Conservation (phyloP, 495 filamentous ascomycete species). For the Talaromyces proteolyticus region DNA sequence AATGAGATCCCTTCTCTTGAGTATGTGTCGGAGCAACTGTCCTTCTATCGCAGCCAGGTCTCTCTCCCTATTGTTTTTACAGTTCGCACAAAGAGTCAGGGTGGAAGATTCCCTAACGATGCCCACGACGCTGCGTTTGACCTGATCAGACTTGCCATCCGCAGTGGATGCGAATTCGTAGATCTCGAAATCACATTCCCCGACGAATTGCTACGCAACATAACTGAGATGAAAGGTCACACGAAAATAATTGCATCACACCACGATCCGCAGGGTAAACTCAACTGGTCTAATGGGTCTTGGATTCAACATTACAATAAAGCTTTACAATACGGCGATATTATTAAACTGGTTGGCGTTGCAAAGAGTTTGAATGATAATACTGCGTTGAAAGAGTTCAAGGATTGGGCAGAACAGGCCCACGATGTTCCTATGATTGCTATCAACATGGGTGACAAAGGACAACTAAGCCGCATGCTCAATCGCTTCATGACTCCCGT, state of each 20-base stretch:
- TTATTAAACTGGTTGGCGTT: constrained; percentile 90
- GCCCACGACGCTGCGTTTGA: constrained; percentile 60
- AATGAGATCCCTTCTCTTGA: constrained; percentile 59
- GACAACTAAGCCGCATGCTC: constrained; percentile 83
- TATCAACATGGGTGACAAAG: constrained; percentile 89
- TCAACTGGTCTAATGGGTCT: constrained; percentile 84
- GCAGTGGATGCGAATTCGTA: constrained; percentile 83
- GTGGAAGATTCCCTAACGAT: constrained; percentile 81
- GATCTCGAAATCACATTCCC: constrained; percentile 91
- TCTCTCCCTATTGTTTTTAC: constrained; percentile 91
- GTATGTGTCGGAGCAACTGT: constrained; percentile 75
- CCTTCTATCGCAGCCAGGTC: constrained; percentile 68
- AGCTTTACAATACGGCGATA: constrained; percentile 78
- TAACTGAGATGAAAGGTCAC: constrained; percentile 62
- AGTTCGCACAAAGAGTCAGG: constrained; percentile 77
- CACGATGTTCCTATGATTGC: constrained; percentile 82
- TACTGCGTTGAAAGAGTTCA: constrained; percentile 77
- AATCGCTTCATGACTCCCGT: constrained; percentile 96
- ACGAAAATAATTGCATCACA: constrained; percentile 91
- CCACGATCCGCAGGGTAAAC: constrained; percentile 72
- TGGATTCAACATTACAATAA: constrained; percentile 86
- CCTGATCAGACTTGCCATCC: constrained; percentile 72
- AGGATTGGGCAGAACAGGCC: constrained; percentile 59
- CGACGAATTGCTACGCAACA: constrained; percentile 57
- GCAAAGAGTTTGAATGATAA: constrained; percentile 79